Evolutionary conservation across 495 filamentous ascomycete species (phyloP), one percentile per base, ranked within the genome.

Genomic region (Saxophila tyrrhenica): DNA sequence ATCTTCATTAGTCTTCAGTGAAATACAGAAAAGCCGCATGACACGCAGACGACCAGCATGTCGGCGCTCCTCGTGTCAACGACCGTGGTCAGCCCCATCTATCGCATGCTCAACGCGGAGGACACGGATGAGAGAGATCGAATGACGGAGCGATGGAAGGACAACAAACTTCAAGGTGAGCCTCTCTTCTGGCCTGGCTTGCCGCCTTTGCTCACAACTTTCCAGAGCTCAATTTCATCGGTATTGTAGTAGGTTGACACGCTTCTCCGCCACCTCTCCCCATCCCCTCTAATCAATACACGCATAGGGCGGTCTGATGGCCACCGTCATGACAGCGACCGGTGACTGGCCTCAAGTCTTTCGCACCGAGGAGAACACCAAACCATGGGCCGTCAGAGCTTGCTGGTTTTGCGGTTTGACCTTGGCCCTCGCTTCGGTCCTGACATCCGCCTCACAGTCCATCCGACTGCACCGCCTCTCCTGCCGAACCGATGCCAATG

Each of bases 281-380:
- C n/a, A n/a, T n/a, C n/a, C n/a, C n/a, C n/a, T n/a, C n/a, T n/a
- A n/a, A n/a, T n/a, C n/a, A n/a, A n/a, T n/a, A n/a, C n/a, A n/a
- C n/a, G n/a, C n/a, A n/a, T n/a, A 39, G 35, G 64, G 62, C 19
- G 61, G 60, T 21, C 61, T 67, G 17, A 51, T 67, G 0, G 55
- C 61, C 15, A 61, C 57, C 16, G 54, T 57, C 25, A 48, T 64
- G 13, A 65, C 65, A 24, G 61, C 61, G 7, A 67, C 65, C 15
- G 63, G 61, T 13, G 64, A 61, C 21, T 67, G 65, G 63, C 63
- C 65, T 2, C 50, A 39, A 39, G 51, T 67, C 55, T 52, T 64
- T 3, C n/a, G n/a, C n/a, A 49, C 56, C 17, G 52, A 56, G 39
- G 63, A 52, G 41, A 15, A 9, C 3, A 32, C 35, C 35, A 20